These are phyloP conservation scores for Vitis rupestris DNA, from an alignment of 164 flowering plant genomes.

Conservation along the genomic window DNA sequence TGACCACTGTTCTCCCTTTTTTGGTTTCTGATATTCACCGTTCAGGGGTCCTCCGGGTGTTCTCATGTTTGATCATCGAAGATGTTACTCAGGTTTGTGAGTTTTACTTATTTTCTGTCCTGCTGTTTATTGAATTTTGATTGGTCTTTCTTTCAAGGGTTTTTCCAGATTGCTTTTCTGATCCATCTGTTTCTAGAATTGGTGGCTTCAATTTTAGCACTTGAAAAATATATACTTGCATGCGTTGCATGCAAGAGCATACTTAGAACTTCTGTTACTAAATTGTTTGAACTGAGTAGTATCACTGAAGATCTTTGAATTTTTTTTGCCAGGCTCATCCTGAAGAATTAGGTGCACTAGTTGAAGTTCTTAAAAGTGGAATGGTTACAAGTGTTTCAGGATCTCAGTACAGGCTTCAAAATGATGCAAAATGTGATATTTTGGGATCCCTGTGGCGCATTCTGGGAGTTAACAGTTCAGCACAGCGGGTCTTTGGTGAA, in stretches of 20 bases:
- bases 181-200: background rate
- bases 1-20: conserved; percentile 75
- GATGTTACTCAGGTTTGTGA: conserved; percentile 74
- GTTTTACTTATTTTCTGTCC: background rate
- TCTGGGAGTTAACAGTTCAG: conserved; percentile 69
- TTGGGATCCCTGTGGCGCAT: conserved; percentile 95
- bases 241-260: too few species aligned
- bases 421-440: conserved; percentile 90
- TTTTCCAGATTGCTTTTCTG: background rate
- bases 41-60: conserved; percentile 73
- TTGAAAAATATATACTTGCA: background rate
- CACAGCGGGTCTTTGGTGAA: conserved; percentile 95
- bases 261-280: background rate
- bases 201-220: background rate
- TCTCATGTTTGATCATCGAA: conserved; percentile 90
- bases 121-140: conserved; percentile 4
- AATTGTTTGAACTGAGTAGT: background rate
- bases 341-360: conserved; percentile 82
- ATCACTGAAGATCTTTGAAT: conserved; percentile 5
- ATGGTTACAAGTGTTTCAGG: conserved; percentile 92
- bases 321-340: conserved; percentile 72
- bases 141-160: background rate
- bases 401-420: conserved; percentile 77
- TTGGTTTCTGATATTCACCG: conserved; percentile 82
- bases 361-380: conserved; percentile 93